Conservation (phyloP, 169 alveolate genomes). For the Amoebophrya sp. region DNA sequence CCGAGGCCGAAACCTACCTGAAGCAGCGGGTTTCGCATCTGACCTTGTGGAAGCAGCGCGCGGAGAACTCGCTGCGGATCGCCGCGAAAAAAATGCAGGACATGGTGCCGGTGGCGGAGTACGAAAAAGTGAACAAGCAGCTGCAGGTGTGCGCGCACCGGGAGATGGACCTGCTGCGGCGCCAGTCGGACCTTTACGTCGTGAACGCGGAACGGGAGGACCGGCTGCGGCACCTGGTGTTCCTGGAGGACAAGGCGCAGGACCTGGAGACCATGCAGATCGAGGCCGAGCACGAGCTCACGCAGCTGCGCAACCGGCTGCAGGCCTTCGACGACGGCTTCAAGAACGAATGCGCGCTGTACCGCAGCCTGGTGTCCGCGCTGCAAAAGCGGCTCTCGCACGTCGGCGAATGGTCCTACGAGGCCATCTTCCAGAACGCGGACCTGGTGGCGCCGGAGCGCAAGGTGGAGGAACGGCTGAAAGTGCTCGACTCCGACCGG, state of each 20-base stretch:
- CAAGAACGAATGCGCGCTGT: neutral
- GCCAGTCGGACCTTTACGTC: neutral
- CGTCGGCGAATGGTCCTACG: neutral
- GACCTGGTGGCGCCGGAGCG: neutral
- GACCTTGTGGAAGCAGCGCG: neutral
- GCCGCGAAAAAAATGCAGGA: neutral
- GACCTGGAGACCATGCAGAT: neutral
- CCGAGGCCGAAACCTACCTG: neutral
- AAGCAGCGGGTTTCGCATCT: neutral
- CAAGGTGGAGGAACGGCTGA: neutral
- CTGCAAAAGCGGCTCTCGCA: neutral
- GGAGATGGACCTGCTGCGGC: neutral
- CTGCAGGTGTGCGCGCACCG: neutral
- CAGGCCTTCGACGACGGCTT: neutral
- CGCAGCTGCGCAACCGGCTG: neutral
- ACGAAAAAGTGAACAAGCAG: neutral
- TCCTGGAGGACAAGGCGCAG: neutral
- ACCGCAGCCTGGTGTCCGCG: neutral
- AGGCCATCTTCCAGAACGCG: neutral
- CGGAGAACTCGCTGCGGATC: neutral
- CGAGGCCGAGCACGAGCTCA: neutral
- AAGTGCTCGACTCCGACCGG: neutral
- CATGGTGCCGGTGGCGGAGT: neutral
- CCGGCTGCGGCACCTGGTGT: neutral
- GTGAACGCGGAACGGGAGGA: neutral